Conservation (phyloP, 345 rosid genomes). For the Erodium maritimum region DNA sequence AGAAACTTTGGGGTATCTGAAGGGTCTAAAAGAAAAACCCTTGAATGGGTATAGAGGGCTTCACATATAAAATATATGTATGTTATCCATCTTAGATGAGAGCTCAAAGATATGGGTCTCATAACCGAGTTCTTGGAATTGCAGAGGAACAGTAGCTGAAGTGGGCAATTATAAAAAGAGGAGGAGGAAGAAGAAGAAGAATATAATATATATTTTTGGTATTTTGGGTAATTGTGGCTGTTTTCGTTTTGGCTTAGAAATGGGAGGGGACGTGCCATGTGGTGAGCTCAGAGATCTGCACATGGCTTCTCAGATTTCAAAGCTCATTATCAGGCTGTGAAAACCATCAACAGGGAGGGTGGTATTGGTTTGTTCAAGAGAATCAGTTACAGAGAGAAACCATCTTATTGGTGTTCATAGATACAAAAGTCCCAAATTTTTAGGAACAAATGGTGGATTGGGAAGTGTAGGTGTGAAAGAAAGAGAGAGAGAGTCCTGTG, state of each 20-base stretch:
- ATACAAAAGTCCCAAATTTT: slow-evolving; percentile 2
- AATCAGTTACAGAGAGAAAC: slow-evolving; percentile 12
- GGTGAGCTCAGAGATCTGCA: slow-evolving; percentile 30
- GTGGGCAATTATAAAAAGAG: background rate
- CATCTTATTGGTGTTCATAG: slow-evolving; percentile 6
- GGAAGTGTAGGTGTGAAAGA: slow-evolving; percentile 5
- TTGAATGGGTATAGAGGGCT: background rate
- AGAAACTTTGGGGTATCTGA: no score
- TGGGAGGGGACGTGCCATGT: slow-evolving; percentile 22
- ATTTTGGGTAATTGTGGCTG: background rate
- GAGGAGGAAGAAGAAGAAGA: background rate
- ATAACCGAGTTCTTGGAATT: background rate
- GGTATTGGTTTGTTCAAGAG: slow-evolving; percentile 19
- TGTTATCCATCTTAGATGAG: background rate
- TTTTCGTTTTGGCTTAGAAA: background rate
- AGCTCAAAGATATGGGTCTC: background rate
- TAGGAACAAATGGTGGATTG: slow-evolving; percentile 8
- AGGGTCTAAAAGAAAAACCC: background rate
- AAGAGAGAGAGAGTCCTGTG: background rate
- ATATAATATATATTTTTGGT: background rate
- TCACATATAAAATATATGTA: background rate
- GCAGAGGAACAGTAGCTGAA: slow-evolving; percentile 1
- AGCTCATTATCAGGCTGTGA: slow-evolving; percentile 7
- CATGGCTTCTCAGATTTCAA: slow-evolving; percentile 29
- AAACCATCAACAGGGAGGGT: slow-evolving; percentile 6